phyloP scores from a whole-genome alignment of 1,284 basidiomycete genomes.

The Boletellus dicymbophilus region DNA sequence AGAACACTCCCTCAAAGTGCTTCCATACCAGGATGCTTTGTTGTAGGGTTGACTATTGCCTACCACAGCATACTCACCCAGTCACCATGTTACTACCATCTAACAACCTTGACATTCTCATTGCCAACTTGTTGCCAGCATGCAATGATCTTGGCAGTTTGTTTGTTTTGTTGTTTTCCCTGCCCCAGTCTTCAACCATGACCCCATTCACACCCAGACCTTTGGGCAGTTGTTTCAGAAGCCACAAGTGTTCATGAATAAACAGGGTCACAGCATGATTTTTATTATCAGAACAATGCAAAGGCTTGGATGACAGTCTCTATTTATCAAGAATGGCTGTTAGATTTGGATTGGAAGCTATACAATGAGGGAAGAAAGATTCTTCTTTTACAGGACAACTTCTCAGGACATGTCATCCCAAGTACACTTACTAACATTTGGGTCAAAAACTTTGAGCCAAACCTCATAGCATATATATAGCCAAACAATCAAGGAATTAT shows the following conservation, averaged over 20 bases:
- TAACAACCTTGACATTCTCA: no score
- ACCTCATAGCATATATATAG: background rate
- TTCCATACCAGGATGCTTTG: no score
- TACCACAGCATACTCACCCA: no score
- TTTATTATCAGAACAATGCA: constrained; percentile 29
- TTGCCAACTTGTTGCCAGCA: no score
- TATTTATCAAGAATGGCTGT: constrained; percentile 9
- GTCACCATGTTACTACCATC: no score
- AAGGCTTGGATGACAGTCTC: constrained; percentile 3
- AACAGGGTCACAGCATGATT: constrained; percentile 15
- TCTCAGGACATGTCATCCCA: background rate
- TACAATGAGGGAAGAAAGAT: background rate
- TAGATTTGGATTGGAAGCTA: background rate
- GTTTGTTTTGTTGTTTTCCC: no score
- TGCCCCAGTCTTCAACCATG: no score
- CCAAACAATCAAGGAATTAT: constrained; percentile 1
- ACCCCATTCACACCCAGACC: no score
- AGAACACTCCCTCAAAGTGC: no score
- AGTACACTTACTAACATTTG: background rate
- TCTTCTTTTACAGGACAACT: constrained; percentile 3
- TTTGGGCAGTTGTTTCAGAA: no score
- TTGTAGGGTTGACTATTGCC: no score
- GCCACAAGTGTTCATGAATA: constrained; percentile 21
- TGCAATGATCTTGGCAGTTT: no score
- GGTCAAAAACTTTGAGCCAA: background rate